phyloP scores from a whole-genome alignment of 2,329 filamentous ascomycete species.

The Aspergillus phoenicis region DNA sequence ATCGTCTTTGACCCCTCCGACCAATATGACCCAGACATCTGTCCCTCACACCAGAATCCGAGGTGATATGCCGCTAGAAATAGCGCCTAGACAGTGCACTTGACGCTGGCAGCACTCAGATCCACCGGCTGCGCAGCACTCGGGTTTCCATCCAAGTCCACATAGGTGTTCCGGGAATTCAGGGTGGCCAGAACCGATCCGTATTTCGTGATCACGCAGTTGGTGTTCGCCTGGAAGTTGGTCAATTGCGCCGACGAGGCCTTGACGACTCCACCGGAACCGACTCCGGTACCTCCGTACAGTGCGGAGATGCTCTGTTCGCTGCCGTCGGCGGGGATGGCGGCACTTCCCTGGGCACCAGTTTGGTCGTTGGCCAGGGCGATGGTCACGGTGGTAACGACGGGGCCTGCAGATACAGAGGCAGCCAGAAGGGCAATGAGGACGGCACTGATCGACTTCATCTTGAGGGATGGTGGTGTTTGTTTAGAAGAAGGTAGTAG shows the following conservation, averaged over 20 bases:
- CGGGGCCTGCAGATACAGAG: constrained; percentile 20
- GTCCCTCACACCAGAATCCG: neutral
- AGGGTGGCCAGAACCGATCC: constrained; percentile 11
- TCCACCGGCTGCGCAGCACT: constrained; percentile 3
- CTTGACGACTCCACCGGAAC: constrained; percentile 22
- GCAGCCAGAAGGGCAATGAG: constrained; percentile 22
- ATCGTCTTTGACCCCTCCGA: neutral
- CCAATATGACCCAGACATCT: neutral
- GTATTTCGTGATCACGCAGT: constrained; percentile 23
- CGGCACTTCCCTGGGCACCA: constrained; percentile 25
- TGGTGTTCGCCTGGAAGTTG: constrained; percentile 21
- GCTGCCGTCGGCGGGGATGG: constrained; percentile 24
- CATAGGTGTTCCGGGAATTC: constrained; percentile 19
- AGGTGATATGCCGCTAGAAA: no score
- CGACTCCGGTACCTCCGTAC: constrained; percentile 27
- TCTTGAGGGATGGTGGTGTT: constrained; percentile 12
- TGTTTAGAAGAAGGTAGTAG: neutral
- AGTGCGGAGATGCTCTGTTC: constrained; percentile 23
- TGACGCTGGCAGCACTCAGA: constrained; percentile 2
- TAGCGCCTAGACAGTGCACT: constrained; percentile 5
- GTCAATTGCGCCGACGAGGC: constrained; percentile 30
- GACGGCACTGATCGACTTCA: constrained; percentile 25
- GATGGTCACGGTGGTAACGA: constrained; percentile 19
- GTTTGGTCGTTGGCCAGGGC: constrained; percentile 32
- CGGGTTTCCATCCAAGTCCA: constrained; percentile 13